phyloP scores from a whole-genome alignment of 2,329 filamentous ascomycete species.

The Sporothrix protearum region DNA sequence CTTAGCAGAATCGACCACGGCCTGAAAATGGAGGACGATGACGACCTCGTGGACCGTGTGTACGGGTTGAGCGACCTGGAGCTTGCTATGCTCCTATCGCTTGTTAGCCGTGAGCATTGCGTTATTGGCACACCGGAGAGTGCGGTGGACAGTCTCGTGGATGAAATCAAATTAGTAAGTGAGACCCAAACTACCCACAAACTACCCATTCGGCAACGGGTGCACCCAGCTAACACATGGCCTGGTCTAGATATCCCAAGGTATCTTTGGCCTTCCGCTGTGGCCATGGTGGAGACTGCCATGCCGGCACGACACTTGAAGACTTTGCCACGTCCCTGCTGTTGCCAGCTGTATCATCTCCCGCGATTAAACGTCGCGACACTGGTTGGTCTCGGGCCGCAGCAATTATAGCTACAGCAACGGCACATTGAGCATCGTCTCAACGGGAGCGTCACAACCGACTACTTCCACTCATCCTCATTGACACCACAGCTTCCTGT shows the following conservation, averaged over 20 bases:
- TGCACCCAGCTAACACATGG: neutral
- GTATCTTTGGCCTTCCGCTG: conserved; percentile 70
- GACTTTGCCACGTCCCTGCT: conserved; percentile 74
- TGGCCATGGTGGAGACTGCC: conserved; percentile 71
- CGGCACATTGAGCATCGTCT: neutral
- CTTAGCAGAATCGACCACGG: neutral
- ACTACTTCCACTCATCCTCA: conserved; percentile 30
- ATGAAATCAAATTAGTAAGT: conserved; percentile 67
- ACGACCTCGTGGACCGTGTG: conserved; percentile 63
- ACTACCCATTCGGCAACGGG: no score
- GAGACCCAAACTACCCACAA: no score
- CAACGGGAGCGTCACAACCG: neutral
- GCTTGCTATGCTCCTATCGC: conserved; percentile 76
- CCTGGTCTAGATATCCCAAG: conserved; percentile 55
- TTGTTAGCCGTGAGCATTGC: conserved; percentile 81
- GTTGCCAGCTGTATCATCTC: conserved; percentile 33
- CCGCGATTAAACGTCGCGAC: conserved; percentile 35
- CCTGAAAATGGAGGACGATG: conserved; percentile 29
- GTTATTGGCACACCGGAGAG: conserved; percentile 70
- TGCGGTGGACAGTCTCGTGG: conserved; percentile 63
- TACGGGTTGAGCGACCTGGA: conserved; percentile 82
- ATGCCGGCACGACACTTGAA: conserved; percentile 69
- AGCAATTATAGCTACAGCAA: conserved; percentile 17
- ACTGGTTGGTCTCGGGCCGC: conserved; percentile 27
- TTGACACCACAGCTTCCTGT: conserved; percentile 6